Evolutionary conservation across 2,329 filamentous ascomycete genomes (phyloP).

Genomic region (Fusarium tjaetaba): DNA sequence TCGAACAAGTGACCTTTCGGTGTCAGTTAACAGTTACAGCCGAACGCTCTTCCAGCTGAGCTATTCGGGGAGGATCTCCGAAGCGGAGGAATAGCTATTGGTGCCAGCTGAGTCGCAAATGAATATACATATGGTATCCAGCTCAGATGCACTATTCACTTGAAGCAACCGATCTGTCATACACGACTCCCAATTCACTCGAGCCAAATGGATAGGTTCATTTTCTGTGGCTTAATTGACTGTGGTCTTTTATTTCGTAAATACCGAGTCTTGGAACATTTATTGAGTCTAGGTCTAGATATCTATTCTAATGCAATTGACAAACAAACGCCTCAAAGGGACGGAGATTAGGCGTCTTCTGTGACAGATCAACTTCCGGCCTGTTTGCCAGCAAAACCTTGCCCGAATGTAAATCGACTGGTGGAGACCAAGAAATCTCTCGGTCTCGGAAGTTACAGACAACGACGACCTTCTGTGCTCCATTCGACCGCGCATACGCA

Average conservation of each 20-base stretch:
- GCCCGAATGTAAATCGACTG: not conserved
- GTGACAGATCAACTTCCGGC: not conserved
- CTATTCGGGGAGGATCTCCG: constrained; percentile 26
- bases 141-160: accelerated
- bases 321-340: constrained; percentile 26
- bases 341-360: not conserved
- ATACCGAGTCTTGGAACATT: too few species aligned
- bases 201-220: not conserved
- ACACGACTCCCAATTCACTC: accelerated
- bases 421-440: not conserved
- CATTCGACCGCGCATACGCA: constrained; percentile 17
- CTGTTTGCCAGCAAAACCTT: constrained; percentile 20
- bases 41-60: constrained; percentile 29
- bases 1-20: constrained; percentile 30
- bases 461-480: not conserved
- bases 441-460: constrained; percentile 27
- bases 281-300: not conserved
- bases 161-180: accelerated
- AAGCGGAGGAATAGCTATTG: constrained; percentile 20
- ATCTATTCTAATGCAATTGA: not conserved
- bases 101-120: accelerated
- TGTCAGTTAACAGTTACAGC: constrained; percentile 26
- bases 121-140: accelerated
- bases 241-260: too few species aligned
- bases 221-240: not conserved